Percentiles rank a stretch among this genome's conserved stretches.
Evolutionary conservation across 2,329 filamentous ascomycete genomes (phyloP).

Genomic region (Xylariomycetidae sp.): DNA sequence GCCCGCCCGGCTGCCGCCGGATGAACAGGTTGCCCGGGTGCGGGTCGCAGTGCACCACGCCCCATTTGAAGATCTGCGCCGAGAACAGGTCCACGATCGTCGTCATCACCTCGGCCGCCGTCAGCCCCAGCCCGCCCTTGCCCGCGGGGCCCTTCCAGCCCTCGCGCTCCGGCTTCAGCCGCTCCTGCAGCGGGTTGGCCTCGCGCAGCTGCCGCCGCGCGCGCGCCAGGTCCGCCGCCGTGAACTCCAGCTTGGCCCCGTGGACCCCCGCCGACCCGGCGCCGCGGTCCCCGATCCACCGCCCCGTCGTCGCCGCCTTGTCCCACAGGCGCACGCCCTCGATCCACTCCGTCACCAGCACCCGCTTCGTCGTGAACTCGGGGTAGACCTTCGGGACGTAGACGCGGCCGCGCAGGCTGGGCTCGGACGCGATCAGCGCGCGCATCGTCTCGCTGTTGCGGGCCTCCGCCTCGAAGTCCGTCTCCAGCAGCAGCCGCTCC

Average conservation of each 20-base stretch:
- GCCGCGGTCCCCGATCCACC: constrained; percentile 73
- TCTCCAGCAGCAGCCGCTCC: constrained; percentile 87
- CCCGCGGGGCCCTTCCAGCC: constrained; percentile 68
- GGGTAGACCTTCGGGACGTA: constrained; percentile 83
- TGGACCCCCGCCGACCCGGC: constrained; percentile 73
- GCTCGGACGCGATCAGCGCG: constrained; percentile 66
- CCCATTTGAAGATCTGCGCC: constrained; percentile 98
- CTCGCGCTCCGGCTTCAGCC: constrained; percentile 73
- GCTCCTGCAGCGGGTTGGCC: constrained; percentile 47
- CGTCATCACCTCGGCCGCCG: constrained; percentile 82
- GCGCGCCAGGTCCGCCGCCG: constrained; percentile 39
- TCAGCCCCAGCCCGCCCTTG: constrained; percentile 77
- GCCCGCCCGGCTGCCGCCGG: constrained; percentile 73
- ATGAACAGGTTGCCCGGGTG: constrained; percentile 98
- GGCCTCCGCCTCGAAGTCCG: constrained; percentile 90
- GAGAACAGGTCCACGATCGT: constrained; percentile 95
- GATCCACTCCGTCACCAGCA: constrained; percentile 97
- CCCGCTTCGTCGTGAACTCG: constrained; percentile 73
- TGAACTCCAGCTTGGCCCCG: constrained; percentile 52
- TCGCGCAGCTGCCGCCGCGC: constrained; percentile 42
- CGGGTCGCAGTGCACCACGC: constrained; percentile 90
- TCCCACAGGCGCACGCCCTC: constrained; percentile 93
- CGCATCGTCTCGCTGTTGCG: constrained; percentile 83
- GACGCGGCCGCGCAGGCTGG: constrained; percentile 69
- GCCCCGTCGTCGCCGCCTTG: constrained; percentile 68